phyloP scores from a whole-genome alignment of 371 early-diverging fungal species.

The Syncephalis fuscata region DNA sequence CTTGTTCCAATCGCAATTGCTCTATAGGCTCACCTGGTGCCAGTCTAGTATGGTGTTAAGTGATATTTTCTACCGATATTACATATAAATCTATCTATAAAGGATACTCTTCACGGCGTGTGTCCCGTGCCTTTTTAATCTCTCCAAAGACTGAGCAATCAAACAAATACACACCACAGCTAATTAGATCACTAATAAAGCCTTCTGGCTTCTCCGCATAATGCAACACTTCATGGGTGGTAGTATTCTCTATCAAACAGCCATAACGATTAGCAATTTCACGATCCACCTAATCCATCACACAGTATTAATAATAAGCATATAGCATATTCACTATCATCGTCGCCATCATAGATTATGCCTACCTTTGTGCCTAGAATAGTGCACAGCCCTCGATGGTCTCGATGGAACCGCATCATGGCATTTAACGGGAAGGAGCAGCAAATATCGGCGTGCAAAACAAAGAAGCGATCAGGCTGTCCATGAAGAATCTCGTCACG shows the following conservation, averaged over 20 bases:
- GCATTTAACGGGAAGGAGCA: slow-evolving; percentile 81
- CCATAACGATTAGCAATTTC: slow-evolving; percentile 74
- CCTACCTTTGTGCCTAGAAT: slow-evolving; percentile 68
- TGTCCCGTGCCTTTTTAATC: slow-evolving; percentile 60
- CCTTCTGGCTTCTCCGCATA: slow-evolving; percentile 96
- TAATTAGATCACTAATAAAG: slow-evolving; percentile 83
- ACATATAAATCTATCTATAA: neutral
- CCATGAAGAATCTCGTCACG: slow-evolving; percentile 89
- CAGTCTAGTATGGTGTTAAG: neutral
- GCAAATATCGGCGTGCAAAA: slow-evolving; percentile 90
- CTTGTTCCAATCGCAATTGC: slow-evolving; percentile 76
- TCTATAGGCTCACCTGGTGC: slow-evolving; percentile 28
- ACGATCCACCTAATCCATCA: slow-evolving; percentile 26
- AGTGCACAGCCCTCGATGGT: slow-evolving; percentile 62
- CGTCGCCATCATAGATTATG: neutral
- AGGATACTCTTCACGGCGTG: slow-evolving; percentile 29
- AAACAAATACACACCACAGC: slow-evolving; percentile 88
- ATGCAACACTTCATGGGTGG: slow-evolving; percentile 75
- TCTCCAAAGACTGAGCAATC: slow-evolving; percentile 65
- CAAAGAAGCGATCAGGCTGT: slow-evolving; percentile 78
- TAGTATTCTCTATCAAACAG: slow-evolving; percentile 74
- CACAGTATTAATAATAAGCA: neutral
- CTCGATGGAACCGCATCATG: slow-evolving; percentile 67
- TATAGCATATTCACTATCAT: neutral
- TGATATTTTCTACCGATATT: neutral